Base-by-base conservation (phyloP, 2,329 filamentous ascomycete genomes). In the Macrophomina phaseolina region DNA sequence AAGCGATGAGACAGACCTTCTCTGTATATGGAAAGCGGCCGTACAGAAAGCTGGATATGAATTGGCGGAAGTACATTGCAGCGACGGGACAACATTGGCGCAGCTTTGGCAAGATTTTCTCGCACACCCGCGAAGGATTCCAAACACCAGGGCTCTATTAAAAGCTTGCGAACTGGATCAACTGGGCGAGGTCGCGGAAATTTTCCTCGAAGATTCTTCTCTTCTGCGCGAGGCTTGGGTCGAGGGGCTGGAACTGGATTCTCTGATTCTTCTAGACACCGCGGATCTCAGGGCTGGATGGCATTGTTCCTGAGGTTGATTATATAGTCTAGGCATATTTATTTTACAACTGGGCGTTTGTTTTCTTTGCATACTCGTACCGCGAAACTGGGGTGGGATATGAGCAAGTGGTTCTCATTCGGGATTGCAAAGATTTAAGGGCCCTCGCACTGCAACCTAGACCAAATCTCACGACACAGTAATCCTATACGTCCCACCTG, bases 401-500 rank as follows among this genome's bases (percentile, higher is more conserved):
- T 2, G 23, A 23, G 23, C 23, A 23, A 2, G 23, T 23, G 23
- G 2, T 23, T 23, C 23, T 2, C 2, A 2, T 23, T 23, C 23
- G 3, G 3, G 23, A 23, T 23, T 23, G 23, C 23, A 23, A 23
- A 1, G 23, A 2, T 23, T 23, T 3, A 23, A 23, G 23, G 23
- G 23, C 23, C 23, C 23, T 23, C 3, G 23, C 23, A 23, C 23
- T 23, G 23, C 23, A 23, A 23, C 23, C 23, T 23, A 23, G 23
- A 23, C 23, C 23, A 23, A 23, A 23, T 3, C 23, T 23, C 23
- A 23, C 3, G 32, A 30, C 23, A 64, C 18, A 16, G 28, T 28
- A 28, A 53, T 30, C 36, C n/a, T 28, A 45, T 64, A 64, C 48
- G n/a, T 30, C 14, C 61, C 61, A 1, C 48, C 48, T 36, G 48